Evolutionary conservation across 352 stramenopile species (phyloP).

Genomic region (Globisporangium apiculatum): DNA sequence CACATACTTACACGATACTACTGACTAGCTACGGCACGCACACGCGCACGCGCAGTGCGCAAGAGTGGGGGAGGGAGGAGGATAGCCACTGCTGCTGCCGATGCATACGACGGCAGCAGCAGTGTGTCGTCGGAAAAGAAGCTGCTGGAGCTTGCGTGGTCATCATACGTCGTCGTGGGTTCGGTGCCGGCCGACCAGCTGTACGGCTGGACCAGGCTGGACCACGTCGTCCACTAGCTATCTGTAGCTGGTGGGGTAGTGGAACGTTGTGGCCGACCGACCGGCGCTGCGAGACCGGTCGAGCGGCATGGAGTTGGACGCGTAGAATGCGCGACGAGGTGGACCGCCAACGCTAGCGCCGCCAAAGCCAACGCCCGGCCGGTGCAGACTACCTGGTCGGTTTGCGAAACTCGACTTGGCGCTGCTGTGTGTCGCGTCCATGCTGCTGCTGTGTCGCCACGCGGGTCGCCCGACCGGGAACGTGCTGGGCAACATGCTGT

Average conservation of each 20-base stretch:
- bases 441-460: conserved; percentile 59
- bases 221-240: conserved; percentile 3
- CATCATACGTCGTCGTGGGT: background rate
- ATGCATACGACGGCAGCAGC: too few species aligned
- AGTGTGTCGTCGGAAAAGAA: background rate
- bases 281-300: conserved; percentile 46
- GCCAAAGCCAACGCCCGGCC: conserved; percentile 6
- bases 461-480: conserved; percentile 43
- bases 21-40: background rate
- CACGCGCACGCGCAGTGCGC: too few species aligned
- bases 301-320: conserved; percentile 40
- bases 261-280: conserved; percentile 26
- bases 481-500: conserved; percentile 25
- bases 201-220: background rate
- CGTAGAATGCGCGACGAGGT: conserved; percentile 30
- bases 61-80: background rate
- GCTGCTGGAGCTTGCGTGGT: background rate
- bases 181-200: background rate
- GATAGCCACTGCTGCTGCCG: too few species aligned
- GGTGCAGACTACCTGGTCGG: conserved; percentile 9
- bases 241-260: conserved; percentile 15
- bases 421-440: conserved; percentile 42
- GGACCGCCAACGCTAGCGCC: conserved; percentile 8
- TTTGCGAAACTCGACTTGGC: conserved; percentile 34
- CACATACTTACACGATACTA: background rate